Conservation (phyloP, 306 rosid species). For the Vicia villosa region DNA sequence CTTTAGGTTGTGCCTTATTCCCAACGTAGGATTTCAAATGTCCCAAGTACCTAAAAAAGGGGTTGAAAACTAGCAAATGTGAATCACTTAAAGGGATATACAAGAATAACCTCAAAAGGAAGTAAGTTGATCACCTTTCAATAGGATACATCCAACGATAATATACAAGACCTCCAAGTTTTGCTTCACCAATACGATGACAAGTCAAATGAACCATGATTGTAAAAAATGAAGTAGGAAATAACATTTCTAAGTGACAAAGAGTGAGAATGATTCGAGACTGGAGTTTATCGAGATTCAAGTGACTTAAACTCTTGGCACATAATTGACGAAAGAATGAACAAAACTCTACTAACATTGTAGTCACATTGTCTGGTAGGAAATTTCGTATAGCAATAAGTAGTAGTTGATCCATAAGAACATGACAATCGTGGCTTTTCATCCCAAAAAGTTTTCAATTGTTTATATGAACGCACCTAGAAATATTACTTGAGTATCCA, state of each 20-base stretch:
- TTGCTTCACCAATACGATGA: not conserved
- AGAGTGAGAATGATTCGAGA: too few relatives aligned
- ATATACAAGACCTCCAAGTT: not conserved
- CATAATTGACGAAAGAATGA: not conserved
- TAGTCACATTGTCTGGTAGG: not conserved
- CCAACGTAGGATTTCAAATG: not conserved
- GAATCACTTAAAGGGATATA: not conserved
- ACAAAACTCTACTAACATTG: not conserved
- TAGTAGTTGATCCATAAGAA: not conserved
- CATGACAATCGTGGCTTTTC: not conserved
- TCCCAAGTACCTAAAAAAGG: not conserved
- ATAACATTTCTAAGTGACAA: not conserved
- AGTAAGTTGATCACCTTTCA: not conserved
- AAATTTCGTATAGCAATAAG: not conserved
- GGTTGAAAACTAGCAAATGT: not conserved
- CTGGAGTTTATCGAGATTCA: not conserved
- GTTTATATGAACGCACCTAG: not conserved
- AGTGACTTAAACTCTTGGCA: not conserved
- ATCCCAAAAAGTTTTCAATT: not conserved
- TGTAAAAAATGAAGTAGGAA: not conserved
- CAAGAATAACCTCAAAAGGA: not conserved
- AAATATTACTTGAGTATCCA: not conserved
- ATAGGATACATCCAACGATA: not conserved
- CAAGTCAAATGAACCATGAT: not conserved
- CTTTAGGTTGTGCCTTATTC: too few relatives aligned